Conservation (phyloP, 2,329 filamentous ascomycete species). For the Gremmenia infestans region DNA sequence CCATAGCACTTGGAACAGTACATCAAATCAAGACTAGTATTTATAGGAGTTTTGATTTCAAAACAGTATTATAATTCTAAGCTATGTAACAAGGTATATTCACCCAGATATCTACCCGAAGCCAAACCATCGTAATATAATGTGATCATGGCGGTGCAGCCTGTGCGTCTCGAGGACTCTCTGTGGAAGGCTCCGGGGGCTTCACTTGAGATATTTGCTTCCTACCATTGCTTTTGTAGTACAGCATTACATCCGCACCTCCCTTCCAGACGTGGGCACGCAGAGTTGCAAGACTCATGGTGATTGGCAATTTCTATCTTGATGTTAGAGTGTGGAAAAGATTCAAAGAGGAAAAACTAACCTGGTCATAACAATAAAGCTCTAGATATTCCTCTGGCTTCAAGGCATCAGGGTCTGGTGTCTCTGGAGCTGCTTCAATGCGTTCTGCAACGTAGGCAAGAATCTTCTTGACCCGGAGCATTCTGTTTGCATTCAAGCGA, state of each 20-base stretch:
- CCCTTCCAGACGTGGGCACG: constrained; percentile 91
- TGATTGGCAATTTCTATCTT: constrained; percentile 54
- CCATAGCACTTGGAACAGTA: too few relatives aligned
- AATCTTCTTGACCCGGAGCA: constrained; percentile 94
- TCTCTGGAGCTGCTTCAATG: constrained; percentile 66
- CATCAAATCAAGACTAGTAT: too few relatives aligned
- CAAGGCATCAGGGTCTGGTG: constrained; percentile 54
- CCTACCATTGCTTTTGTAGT: constrained; percentile 88
- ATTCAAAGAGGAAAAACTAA: constrained; percentile 37
- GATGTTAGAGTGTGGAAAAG: constrained; percentile 6
- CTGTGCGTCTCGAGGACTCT: constrained; percentile 1
- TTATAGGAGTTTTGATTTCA: too few relatives aligned
- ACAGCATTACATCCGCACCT: constrained; percentile 83
- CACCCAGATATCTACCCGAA: too few relatives aligned
- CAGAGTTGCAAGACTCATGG: constrained; percentile 91
- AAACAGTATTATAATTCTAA: too few relatives aligned
- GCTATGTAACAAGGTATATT: too few relatives aligned
- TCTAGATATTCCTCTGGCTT: constrained; percentile 91
- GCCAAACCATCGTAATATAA: too few relatives aligned
- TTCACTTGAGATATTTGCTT: constrained; percentile 22
- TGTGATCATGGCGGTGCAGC: constrained; percentile 1
- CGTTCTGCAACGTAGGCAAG: constrained; percentile 86
- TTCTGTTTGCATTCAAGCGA: constrained; percentile 90
- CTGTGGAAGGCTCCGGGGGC: constrained; percentile 1
- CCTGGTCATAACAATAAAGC: constrained; percentile 89